Evolutionary conservation across 495 filamentous ascomycete species (phyloP).

Genomic region (Penicillium turbatum): DNA sequence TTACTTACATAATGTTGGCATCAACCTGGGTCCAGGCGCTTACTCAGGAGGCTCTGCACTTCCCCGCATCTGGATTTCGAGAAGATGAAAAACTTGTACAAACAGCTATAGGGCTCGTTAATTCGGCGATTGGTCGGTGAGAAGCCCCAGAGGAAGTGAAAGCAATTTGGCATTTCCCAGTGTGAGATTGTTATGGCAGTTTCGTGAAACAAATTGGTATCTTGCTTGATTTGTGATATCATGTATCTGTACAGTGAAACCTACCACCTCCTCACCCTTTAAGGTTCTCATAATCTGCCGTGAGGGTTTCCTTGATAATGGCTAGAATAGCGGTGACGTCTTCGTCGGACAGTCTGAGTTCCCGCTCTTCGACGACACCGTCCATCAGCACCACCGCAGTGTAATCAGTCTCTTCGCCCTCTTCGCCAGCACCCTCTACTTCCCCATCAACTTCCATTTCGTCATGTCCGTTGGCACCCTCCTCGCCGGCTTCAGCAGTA

Average conservation of each 20-base stretch:
- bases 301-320: constrained; percentile 37
- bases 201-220: background rate
- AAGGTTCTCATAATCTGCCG: constrained; percentile 14
- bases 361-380: constrained; percentile 44
- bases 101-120: background rate
- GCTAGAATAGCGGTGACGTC: constrained; percentile 33
- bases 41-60: background rate
- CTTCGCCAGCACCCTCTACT: constrained; percentile 20
- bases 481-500: constrained; percentile 9
- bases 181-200: background rate
- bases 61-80: background rate
- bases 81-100: background rate
- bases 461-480: constrained; percentile 17
- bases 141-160: background rate
- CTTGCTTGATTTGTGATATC: background rate
- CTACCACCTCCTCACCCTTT: background rate
- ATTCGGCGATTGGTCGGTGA: background rate
- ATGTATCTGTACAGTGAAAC: background rate
- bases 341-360: constrained; percentile 36
- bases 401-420: constrained; percentile 31
- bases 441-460: constrained; percentile 24
- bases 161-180: background rate
- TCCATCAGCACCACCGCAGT: constrained; percentile 39
- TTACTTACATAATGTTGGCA: background rate
- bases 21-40: background rate